Conservation (phyloP, 140 eudicot species). For the Senecio squalidus region DNA sequence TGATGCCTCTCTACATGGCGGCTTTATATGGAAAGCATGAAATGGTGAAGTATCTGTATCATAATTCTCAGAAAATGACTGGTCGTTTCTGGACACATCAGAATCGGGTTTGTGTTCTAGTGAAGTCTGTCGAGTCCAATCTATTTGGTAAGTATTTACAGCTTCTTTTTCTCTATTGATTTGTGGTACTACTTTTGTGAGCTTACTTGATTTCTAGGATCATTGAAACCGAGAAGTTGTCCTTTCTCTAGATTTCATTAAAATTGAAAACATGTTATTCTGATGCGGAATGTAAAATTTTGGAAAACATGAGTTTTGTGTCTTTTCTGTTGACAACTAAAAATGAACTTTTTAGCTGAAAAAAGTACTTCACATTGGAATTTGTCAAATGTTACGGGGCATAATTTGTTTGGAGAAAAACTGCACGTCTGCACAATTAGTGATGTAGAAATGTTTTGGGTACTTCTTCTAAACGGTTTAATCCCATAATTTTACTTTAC, state of each 20-base stretch:
- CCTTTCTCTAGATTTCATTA: too few species aligned
- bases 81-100: slow-evolving; percentile 10
- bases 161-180: too few species aligned
- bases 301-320: background rate
- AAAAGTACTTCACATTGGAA: too few species aligned
- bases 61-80: slow-evolving; percentile 6
- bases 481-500: too few species aligned
- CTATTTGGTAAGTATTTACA: background rate
- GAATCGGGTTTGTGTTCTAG: slow-evolving; percentile 7
- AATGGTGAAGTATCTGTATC: slow-evolving; percentile 7
- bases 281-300: background rate
- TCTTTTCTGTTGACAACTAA: background rate
- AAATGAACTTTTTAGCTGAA: background rate
- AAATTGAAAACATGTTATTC: too few species aligned
- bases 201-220: too few species aligned
- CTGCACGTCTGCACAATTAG: too few species aligned
- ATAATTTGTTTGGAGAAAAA: too few species aligned
- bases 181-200: too few species aligned
- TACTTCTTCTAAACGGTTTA: too few species aligned
- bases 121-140: slow-evolving; percentile 1
- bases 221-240: too few species aligned
- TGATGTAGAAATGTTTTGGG: too few species aligned
- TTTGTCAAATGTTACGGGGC: background rate
- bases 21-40: slow-evolving; percentile 7
- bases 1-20: slow-evolving; percentile 11